Conservation (phyloP, 305 asterid species). For the Fraxinus nigra region DNA sequence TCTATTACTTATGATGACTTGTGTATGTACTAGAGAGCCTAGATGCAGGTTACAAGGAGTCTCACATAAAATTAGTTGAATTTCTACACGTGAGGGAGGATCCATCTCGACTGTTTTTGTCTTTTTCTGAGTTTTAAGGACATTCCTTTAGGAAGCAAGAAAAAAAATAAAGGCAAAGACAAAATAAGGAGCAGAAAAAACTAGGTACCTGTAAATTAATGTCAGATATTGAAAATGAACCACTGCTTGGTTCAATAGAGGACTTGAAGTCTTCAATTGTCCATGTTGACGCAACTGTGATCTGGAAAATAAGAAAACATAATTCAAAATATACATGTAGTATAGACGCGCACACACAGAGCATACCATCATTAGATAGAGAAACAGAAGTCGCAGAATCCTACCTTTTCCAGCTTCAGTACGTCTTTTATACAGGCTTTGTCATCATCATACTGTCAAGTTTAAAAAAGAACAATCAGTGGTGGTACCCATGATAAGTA, state of each 20-base stretch:
- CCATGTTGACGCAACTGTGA: slow-evolving; percentile 54
- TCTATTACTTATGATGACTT: neutral
- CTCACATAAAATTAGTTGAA: neutral
- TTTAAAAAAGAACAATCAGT: slow-evolving; percentile 12
- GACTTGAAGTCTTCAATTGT: slow-evolving; percentile 42
- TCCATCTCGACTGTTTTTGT: neutral
- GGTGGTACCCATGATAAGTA: neutral
- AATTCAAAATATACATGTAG: neutral
- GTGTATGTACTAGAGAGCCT: neutral
- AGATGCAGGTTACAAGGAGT: neutral
- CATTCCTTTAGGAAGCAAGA: neutral
- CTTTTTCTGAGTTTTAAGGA: neutral
- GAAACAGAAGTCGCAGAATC: slow-evolving; percentile 14
- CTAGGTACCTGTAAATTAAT: slow-evolving; percentile 62
- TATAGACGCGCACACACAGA: neutral
- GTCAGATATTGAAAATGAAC: slow-evolving; percentile 33
- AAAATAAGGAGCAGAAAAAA: neutral
- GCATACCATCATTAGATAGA: neutral
- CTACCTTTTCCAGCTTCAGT: slow-evolving; percentile 75
- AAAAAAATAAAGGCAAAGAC: neutral
- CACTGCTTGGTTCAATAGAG: slow-evolving; percentile 26
- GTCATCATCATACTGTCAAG: slow-evolving; percentile 77
- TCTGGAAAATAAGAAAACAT: slow-evolving; percentile 39
- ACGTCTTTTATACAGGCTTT: slow-evolving; percentile 66
- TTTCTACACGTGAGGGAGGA: neutral